These are phyloP conservation scores for Ganoderma sinense DNA, from an alignment of 1,284 basidiomycete genomes.

Conservation along the genomic window DNA sequence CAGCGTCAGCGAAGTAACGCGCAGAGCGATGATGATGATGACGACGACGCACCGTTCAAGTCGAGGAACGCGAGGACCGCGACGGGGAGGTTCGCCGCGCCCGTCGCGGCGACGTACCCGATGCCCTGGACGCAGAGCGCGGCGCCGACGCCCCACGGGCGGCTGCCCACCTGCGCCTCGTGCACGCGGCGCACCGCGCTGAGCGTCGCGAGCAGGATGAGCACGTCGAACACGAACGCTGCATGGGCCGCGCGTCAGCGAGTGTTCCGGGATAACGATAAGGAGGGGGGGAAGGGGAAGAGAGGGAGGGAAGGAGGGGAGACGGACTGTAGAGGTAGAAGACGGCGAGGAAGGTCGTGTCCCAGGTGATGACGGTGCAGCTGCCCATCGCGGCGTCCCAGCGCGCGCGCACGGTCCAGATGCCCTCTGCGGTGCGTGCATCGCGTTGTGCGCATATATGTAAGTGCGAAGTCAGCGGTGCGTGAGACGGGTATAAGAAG, in stretches of 20 bases:
- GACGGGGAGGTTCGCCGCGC: constrained; percentile 21
- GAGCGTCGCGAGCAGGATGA: constrained; percentile 23
- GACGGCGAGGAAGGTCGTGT: constrained; percentile 12
- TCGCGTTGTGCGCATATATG: background rate
- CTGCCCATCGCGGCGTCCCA: constrained; percentile 5
- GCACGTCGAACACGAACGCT: constrained; percentile 23
- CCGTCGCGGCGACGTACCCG: constrained; percentile 25
- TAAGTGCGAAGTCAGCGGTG: background rate
- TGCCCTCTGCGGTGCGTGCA: constrained; percentile 12
- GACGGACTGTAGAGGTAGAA: constrained; percentile 27
- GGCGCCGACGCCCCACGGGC: constrained; percentile 19
- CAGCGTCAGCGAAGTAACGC: background rate
- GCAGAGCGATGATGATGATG: too few relatives aligned
- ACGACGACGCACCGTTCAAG: constrained; percentile 18
- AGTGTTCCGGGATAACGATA: too few relatives aligned
- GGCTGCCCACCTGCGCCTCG: background rate
- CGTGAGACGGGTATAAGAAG: too few relatives aligned
- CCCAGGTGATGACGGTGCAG: constrained; percentile 13
- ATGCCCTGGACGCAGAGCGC: constrained; percentile 27
- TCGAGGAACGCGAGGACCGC: constrained; percentile 22
- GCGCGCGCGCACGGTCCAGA: constrained; percentile 16
- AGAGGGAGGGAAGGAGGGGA: background rate
- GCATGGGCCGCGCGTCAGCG: background rate
- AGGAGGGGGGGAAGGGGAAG: background rate
- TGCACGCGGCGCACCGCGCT: constrained; percentile 22